Evolutionary conservation across 495 filamentous ascomycete species (phyloP), one percentile per base, ranked within the genome.

Genomic region (Hypoxylon trugodes): DNA sequence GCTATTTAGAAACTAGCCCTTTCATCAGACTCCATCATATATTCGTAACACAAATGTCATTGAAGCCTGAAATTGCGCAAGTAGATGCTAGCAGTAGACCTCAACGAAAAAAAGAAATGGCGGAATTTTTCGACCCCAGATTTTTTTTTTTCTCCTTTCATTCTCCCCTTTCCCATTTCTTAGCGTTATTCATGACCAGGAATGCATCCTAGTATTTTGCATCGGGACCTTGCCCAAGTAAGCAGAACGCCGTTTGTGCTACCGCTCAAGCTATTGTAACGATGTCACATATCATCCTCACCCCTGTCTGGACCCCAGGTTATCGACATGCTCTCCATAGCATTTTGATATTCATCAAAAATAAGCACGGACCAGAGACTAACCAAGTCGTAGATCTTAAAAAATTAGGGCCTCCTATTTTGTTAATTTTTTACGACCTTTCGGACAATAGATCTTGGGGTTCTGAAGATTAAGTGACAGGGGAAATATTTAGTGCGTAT

Each of bases 51-150:
- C 33, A 45, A 53, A 53, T 4, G 26, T 9, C 28, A 38, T 37
- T 4, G 6, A 58, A 47, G 35, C 58, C 33, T n/a, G 37, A 43
- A 42, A 43, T 56, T 42, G 18, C 12, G 50, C 59, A 35, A 53
- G 30, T 52, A 37, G n/a, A n/a, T n/a, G n/a, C n/a, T n/a, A n/a
- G n/a, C 42, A 21, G 32, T 22, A 16, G 21, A 4, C 28, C 45
- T 6, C 9, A 18, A 26, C 21, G 6, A 30, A 21, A 36, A 32
- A 57, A 35, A 24, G 41, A 54, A 59, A 49, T 46, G 50, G 56
- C 62, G 62, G 56, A 52, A 66, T 52, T 53, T 40, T 2, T 22
- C 22, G 53, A 66, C 58, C 63, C 63, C 63, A 58, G 63, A 66
- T 52, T 53, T 42, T 56, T 56, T 24, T n/a, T 42, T 45, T 10